Evolutionary conservation across 805 yeast species (phyloP).

Genomic region (Starmerella roubikii): DNA sequence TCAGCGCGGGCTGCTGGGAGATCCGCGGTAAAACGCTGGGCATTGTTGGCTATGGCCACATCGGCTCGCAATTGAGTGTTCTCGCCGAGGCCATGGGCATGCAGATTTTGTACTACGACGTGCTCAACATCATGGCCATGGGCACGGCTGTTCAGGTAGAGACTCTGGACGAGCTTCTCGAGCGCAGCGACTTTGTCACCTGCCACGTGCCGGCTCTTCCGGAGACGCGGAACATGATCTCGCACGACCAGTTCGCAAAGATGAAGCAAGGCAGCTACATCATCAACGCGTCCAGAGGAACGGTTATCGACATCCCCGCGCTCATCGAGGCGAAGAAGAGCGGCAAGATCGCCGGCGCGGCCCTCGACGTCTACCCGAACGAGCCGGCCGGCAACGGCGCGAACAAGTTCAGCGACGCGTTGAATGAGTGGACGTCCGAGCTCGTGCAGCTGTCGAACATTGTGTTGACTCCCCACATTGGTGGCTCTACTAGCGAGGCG

Average conservation of each 20-base stretch:
- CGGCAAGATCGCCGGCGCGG: conserved; percentile 94
- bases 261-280: conserved; percentile 95
- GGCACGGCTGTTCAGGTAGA: conserved; percentile 93
- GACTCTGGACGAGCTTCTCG: conserved; percentile 68
- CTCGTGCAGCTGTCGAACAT: conserved; percentile 71
- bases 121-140: conserved; percentile 81
- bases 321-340: conserved; percentile 79
- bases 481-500: conserved; percentile 99
- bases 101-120: conserved; percentile 90
- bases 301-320: conserved; percentile 93
- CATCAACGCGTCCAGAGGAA: conserved; percentile 94
- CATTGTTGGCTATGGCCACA: conserved; percentile 94
- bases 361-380: conserved; percentile 88
- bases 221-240: conserved; percentile 81
- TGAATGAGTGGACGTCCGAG: conserved; percentile 77
- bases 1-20: conserved; percentile 91
- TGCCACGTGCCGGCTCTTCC: conserved; percentile 90
- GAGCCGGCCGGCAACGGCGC: conserved; percentile 97
- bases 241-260: conserved; percentile 81
- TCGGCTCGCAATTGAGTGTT: conserved; percentile 93
- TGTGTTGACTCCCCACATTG: conserved; percentile 92
- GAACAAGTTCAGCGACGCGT: conserved; percentile 51
- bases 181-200: conserved; percentile 74
- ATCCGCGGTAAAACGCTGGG: conserved; percentile 97
- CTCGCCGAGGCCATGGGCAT: conserved; percentile 96